Conservation (phyloP, 805 yeast species). For the Torulaspora delbrueckii region DNA sequence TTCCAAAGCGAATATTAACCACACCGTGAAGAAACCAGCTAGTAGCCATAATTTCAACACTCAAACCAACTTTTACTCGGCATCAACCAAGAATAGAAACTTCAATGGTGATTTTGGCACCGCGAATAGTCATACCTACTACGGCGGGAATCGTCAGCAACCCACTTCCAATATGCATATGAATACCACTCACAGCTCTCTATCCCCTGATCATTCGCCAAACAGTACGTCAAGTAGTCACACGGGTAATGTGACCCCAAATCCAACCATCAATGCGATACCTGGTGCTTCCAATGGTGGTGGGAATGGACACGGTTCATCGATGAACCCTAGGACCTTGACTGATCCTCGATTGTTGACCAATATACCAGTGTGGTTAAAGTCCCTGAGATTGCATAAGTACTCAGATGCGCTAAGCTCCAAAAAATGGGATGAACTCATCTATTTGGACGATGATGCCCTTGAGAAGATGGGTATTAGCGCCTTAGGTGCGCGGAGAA, state of each 20-base stretch:
- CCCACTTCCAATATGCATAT: not conserved
- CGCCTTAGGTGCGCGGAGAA: slow-evolving; percentile 94
- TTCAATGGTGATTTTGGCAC: slow-evolving; percentile 2
- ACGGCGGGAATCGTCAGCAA: slow-evolving; percentile 2
- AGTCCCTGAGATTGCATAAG: slow-evolving; percentile 84
- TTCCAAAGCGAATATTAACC: slow-evolving; percentile 6
- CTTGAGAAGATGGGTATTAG: slow-evolving; percentile 78
- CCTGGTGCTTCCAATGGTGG: slow-evolving; percentile 7
- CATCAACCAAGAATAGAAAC: slow-evolving; percentile 4
- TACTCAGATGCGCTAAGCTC: slow-evolving; percentile 80
- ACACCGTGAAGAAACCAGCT: slow-evolving; percentile 5
- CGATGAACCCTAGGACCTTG: slow-evolving; percentile 47
- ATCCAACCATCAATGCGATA: not conserved
- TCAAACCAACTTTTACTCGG: slow-evolving; percentile 4
- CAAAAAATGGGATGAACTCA: slow-evolving; percentile 72
- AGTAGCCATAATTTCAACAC: slow-evolving; percentile 3
- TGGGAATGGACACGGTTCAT: slow-evolving; percentile 17
- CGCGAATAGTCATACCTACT: not conserved
- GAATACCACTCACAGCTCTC: slow-evolving; percentile 1
- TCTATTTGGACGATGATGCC: slow-evolving; percentile 61
- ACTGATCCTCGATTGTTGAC: slow-evolving; percentile 51
- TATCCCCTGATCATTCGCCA: slow-evolving; percentile 10
- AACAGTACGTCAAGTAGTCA: slow-evolving; percentile 1
- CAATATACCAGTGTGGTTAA: slow-evolving; percentile 90
- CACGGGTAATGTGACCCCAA: not conserved